Evolutionary conservation across 805 yeast genomes (phyloP).

Genomic region (Schwanniomyces pseudopolymorphus): DNA sequence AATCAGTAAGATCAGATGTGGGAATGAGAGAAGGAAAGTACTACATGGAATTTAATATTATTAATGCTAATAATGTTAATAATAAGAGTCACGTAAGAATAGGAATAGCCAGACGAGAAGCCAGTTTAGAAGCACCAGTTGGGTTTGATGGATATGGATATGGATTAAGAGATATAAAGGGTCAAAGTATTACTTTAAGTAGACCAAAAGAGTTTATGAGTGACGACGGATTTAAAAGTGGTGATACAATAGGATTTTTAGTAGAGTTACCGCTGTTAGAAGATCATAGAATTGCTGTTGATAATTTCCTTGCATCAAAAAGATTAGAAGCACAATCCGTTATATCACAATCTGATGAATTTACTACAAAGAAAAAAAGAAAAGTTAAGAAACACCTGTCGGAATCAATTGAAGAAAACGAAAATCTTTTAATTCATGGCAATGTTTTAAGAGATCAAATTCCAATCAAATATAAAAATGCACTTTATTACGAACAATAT

Average conservation of each 20-base stretch:
- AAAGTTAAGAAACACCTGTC: conserved; percentile 14
- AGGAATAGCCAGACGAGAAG: conserved; percentile 84
- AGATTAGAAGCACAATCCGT: neutral
- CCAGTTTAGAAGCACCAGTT: conserved; percentile 89
- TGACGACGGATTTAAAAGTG: conserved; percentile 55
- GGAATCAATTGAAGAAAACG: conserved; percentile 14
- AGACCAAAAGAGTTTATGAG: conserved; percentile 58
- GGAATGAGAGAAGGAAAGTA: conserved; percentile 76
- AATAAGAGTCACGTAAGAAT: conserved; percentile 63
- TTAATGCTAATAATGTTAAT: conserved; percentile 35
- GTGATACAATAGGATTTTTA: conserved; percentile 82
- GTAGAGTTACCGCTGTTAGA: conserved; percentile 62
- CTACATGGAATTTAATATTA: conserved; percentile 74
- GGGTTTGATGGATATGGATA: conserved; percentile 95
- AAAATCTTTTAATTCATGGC: conserved; percentile 17
- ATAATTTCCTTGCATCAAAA: conserved; percentile 20
- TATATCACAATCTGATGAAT: conserved; percentile 5
- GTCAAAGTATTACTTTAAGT: conserved; percentile 74
- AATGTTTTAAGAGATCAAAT: conserved; percentile 78
- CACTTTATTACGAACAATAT: conserved; percentile 78
- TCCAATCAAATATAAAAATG: conserved; percentile 79
- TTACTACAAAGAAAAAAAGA: conserved; percentile 12
- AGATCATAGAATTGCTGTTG: conserved; percentile 44
- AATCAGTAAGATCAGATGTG: conserved; percentile 71
- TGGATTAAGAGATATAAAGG: conserved; percentile 77